phyloP scores from a whole-genome alignment of 805 yeast genomes.

The Schwanniomyces pseudopolymorphus region DNA sequence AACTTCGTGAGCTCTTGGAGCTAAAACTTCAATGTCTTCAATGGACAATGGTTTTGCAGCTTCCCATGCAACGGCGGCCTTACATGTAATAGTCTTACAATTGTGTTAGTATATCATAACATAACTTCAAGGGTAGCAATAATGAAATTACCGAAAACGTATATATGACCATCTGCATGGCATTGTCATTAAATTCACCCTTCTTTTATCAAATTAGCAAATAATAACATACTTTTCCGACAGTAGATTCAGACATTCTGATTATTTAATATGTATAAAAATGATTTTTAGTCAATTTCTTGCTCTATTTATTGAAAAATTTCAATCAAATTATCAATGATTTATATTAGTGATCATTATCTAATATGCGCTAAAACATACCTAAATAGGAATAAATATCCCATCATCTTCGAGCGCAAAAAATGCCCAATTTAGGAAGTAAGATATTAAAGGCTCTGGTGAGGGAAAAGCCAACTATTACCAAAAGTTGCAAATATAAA shows the following conservation, averaged over 20 bases:
- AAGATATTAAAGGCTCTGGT: neutral
- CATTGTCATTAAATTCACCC: neutral
- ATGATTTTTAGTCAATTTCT: too few relatives aligned
- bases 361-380: neutral
- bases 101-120: slow-evolving; percentile 16
- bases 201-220: neutral
- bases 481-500: neutral
- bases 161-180: neutral
- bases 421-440: neutral
- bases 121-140: slow-evolving; percentile 6
- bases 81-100: slow-evolving; percentile 68
- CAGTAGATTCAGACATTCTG: slow-evolving; percentile 17
- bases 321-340: neutral
- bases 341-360: neutral
- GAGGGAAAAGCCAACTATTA: too few relatives aligned
- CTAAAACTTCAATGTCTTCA: slow-evolving; percentile 85
- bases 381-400: neutral
- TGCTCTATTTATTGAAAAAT: neutral
- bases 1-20: slow-evolving; percentile 97
- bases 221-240: slow-evolving; percentile 17
- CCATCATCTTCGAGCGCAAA: neutral
- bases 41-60: slow-evolving; percentile 80
- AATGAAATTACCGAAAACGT: neutral
- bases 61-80: slow-evolving; percentile 98
- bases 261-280: neutral